Evolutionary conservation across 2,329 filamentous ascomycete species (phyloP), one percentile per base, ranked within the genome.

Genomic region (Penicillium italicum): DNA sequence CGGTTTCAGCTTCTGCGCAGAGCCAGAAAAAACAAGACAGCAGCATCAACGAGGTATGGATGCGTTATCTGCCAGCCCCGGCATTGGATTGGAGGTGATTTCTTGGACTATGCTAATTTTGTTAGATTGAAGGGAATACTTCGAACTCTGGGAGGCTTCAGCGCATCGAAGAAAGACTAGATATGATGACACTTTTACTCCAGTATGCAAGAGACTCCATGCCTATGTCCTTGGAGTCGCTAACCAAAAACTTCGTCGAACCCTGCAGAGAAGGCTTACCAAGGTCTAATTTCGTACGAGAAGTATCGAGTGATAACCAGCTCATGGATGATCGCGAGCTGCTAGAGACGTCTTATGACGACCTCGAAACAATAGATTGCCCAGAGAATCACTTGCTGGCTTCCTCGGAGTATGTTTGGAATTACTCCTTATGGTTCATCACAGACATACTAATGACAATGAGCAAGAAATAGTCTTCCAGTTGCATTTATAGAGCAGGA

Each of bases 91-190:
- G 12, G 11, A 9, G 2, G n/a, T 33, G 12, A 11, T 6, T 1
- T 8, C 20, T 12, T 1, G 22, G 11, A 28, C 22, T 9, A 34
- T 36, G 30, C 49, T 51, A 30, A 45, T 9, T 24, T 16, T 22
- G 11, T 26, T 22, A 52, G 49, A 45, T 26, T 5, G 33, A 51
- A 46, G 16, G 24, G 4, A 54, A 60, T n/a, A 9, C 24, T 14
- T 31, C 51, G 5, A 58, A 37, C n/a, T 22, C 59, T 2, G 51
- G 53, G 26, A 56, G 62, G 12, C 55, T 66, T 28, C 57, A 62
- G 48, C 57, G 62, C 12, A 62, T 67, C 14, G 65, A 67, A 49
- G 52, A 60, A 22, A 60, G 61, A 22, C 48, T 67, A 5, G 60
- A 67, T 9, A 55, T 59, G 40, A 65, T 67, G 37, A 50, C 59